Percentiles rank a stretch among this genome's conserved stretches.
Evolutionary conservation across 352 stramenopile genomes (phyloP).

Genomic region (Aphanomyces astaci): DNA sequence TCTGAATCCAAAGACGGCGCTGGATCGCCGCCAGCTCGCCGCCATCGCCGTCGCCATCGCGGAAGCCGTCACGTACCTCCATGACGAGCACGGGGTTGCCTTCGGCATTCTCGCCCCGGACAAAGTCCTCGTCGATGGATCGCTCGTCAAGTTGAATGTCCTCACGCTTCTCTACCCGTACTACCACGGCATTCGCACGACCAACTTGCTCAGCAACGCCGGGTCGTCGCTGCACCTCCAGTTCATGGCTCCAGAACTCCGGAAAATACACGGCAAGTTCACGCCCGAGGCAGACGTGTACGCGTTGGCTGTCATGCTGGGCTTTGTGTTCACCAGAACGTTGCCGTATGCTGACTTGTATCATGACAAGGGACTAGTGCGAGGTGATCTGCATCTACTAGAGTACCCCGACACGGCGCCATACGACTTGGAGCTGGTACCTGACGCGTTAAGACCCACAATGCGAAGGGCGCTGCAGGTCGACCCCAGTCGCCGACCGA

Average conservation of each 20-base stretch:
- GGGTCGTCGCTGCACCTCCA: neutral
- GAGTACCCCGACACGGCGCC: neutral
- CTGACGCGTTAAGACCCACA: neutral
- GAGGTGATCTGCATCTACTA: neutral
- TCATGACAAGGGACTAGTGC: neutral
- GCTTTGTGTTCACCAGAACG: neutral
- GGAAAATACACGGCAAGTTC: neutral
- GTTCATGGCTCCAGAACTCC: neutral
- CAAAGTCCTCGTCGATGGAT: conserved; percentile 8
- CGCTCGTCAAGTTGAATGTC: conserved; percentile 13
- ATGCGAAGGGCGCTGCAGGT: neutral
- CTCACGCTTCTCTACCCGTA: neutral
- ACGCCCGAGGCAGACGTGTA: neutral
- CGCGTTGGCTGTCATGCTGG: neutral
- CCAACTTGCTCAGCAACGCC: neutral
- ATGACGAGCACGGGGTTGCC: neutral
- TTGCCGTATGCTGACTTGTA: neutral
- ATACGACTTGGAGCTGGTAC: neutral
- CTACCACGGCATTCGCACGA: neutral
- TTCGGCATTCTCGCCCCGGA: neutral
- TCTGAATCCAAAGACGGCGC: neutral
- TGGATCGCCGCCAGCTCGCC: neutral
- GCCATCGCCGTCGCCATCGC: neutral
- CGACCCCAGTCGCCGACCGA: neutral
- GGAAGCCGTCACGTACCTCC: conserved; percentile 11